phyloP scores from a whole-genome alignment of 1,284 basidiomycete species.

The Irpex sp. region DNA sequence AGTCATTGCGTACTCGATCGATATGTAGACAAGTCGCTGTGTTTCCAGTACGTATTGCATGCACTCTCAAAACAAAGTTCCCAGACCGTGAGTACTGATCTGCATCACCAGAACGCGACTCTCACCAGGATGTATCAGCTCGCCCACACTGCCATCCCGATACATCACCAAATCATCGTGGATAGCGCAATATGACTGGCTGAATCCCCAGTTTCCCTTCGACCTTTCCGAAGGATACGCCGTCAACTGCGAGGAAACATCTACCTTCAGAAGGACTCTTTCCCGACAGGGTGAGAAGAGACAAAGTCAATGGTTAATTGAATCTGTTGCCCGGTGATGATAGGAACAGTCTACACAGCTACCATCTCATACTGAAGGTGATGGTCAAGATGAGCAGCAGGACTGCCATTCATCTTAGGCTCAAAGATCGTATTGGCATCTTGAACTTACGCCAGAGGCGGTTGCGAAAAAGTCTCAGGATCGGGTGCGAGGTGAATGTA shows the following conservation, averaged over 20 bases:
- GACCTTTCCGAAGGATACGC: too few relatives aligned
- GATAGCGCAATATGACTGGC: too few relatives aligned
- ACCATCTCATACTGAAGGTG: background rate
- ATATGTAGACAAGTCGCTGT: too few relatives aligned
- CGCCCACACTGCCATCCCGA: background rate
- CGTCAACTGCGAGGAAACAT: background rate
- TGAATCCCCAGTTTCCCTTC: too few relatives aligned
- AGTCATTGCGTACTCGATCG: too few relatives aligned
- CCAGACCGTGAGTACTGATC: too few relatives aligned
- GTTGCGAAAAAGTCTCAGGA: background rate
- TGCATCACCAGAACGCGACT: background rate
- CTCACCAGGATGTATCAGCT: background rate
- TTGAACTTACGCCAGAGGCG: background rate
- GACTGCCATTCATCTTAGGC: too few relatives aligned
- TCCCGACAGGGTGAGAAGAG: background rate
- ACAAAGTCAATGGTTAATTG: background rate
- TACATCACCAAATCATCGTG: background rate
- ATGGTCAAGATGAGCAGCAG: background rate
- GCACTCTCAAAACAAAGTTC: too few relatives aligned
- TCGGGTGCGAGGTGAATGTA: too few relatives aligned
- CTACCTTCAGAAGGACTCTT: background rate
- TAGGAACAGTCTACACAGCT: background rate
- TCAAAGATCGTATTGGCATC: background rate
- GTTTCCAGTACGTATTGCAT: too few relatives aligned
- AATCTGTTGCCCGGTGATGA: background rate